Base-by-base conservation (phyloP, 768 basidiomycete species). In the Kwoniella pini region DNA sequence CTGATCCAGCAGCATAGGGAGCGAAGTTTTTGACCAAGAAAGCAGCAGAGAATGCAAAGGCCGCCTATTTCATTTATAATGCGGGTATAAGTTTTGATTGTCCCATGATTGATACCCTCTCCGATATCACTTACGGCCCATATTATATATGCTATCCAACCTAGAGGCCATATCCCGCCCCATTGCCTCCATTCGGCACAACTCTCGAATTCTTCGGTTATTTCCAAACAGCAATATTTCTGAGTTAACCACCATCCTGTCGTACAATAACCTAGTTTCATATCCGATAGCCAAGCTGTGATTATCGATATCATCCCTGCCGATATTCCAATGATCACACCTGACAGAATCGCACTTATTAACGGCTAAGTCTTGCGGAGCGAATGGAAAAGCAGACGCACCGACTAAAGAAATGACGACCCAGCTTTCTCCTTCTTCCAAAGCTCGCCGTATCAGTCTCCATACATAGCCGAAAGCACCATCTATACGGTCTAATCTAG, bases 191-290 rank as follows among this genome's bases (percentile, higher is more conserved):
- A 99, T 44, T 90, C 92, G 3, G 88, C 84, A 77, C 96, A 99
- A 13, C 84, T 87, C 55, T 86, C 88, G 17, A 85, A 83, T 65
- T 87, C 89, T 44, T 87, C 87, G 5, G 69, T 60, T 55, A 97
- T 87, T 74, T 97, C 96, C 88, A 94, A 93, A 75, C 96, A 99
- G 79, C 96, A 99, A 77, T 97, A 97, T 72, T 96, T 90, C 70
- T 92, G 87, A 78, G 94, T 96, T 56, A 99, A 78, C 95, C 96
- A 99, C 96, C 96, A 99, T 0, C 91, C 94, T 67, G 93, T 91
- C 3, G 85, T 70, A 79, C 96, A 99, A 74, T 97, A 96, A 0
- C 96, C 96, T 82, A 94, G 89, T 81, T 97, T 98, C 65, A 98
- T 86, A 78, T 98, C 95, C 2, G 93, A 92, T 22, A 99, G 84